phyloP scores from a whole-genome alignment of 257 asterid species.

The Anisodus acutangulus region DNA sequence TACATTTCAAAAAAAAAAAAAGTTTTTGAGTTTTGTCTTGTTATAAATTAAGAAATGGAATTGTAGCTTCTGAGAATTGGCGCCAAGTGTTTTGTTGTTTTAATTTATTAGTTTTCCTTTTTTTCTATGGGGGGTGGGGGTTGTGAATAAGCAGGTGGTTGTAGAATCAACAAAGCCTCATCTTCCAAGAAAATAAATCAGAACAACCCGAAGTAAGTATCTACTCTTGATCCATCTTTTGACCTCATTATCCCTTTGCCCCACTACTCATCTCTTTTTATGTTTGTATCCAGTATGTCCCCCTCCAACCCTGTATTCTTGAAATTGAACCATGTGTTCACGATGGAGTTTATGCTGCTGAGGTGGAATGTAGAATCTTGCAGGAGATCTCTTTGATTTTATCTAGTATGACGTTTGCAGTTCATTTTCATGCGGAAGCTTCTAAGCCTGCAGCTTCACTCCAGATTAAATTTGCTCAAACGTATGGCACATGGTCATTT shows the following conservation, averaged over 20 bases:
- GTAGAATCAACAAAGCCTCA: conserved; percentile 89
- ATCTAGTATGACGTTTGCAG: conserved; percentile 31
- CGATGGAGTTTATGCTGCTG: too few species aligned
- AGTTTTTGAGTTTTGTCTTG: neutral
- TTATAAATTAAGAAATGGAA: neutral
- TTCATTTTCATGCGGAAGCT: conserved; percentile 26
- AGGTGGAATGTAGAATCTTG: conserved; percentile 2
- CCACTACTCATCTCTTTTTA: neutral
- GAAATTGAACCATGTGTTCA: conserved; percentile 14
- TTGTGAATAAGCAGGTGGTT: conserved; percentile 63
- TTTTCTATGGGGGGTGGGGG: too few species aligned
- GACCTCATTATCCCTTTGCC: neutral
- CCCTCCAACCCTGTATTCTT: neutral
- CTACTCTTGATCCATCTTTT: conserved; percentile 27
- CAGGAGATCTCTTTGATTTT: conserved; percentile 16
- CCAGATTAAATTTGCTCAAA: conserved; percentile 24
- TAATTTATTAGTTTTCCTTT: too few species aligned
- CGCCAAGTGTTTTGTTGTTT: too few species aligned
- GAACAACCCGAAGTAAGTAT: conserved; percentile 37
- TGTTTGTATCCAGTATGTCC: conserved; percentile 24
- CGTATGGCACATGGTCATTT: conserved; percentile 11
- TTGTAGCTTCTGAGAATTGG: neutral
- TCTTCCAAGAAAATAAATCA: conserved; percentile 60
- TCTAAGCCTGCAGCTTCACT: conserved; percentile 8
- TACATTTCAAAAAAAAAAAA: too few species aligned